Conservation (phyloP, 257 asterid genomes). For the Gentiana macrophylla region DNA sequence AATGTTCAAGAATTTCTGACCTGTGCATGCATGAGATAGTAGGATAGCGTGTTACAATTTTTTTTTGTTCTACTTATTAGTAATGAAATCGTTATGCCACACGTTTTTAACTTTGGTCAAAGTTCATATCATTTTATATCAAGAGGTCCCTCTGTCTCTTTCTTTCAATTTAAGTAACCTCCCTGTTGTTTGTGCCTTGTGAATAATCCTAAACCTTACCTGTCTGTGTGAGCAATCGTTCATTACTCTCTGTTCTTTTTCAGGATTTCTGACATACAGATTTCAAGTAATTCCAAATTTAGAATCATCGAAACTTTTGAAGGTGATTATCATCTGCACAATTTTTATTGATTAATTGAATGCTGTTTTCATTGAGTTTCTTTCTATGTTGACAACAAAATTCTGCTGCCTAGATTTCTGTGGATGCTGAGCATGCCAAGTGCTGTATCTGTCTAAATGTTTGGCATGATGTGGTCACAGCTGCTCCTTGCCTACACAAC, state of each 20-base stretch:
- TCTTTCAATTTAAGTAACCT: too few relatives aligned
- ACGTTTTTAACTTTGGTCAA: too few relatives aligned
- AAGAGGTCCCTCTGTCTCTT: too few relatives aligned
- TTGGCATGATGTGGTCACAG: conserved; percentile 98
- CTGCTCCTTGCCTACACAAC: conserved; percentile 97
- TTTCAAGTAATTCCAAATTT: conserved; percentile 64
- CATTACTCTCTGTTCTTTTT: background rate
- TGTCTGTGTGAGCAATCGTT: background rate
- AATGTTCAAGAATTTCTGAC: too few relatives aligned
- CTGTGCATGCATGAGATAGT: too few relatives aligned
- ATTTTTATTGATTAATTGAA: conserved; percentile 4
- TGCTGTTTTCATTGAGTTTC: background rate
- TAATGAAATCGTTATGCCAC: too few relatives aligned
- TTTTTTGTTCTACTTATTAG: too few relatives aligned
- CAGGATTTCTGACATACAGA: conserved; percentile 66
- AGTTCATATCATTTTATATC: too few relatives aligned
- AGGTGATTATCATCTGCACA: conserved; percentile 34
- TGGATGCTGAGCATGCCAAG: conserved; percentile 83
- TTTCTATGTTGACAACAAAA: conserved; percentile 10
- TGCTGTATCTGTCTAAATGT: conserved; percentile 79
- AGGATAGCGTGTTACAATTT: too few relatives aligned
- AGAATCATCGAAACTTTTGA: conserved; percentile 45
- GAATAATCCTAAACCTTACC: background rate
- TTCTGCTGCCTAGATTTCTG: conserved; percentile 33
- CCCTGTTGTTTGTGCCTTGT: too few relatives aligned